Evolutionary conservation across 352 stramenopile genomes (phyloP), one percentile per base, ranked within the genome.

Genomic region (Pythium myriotylum): DNA sequence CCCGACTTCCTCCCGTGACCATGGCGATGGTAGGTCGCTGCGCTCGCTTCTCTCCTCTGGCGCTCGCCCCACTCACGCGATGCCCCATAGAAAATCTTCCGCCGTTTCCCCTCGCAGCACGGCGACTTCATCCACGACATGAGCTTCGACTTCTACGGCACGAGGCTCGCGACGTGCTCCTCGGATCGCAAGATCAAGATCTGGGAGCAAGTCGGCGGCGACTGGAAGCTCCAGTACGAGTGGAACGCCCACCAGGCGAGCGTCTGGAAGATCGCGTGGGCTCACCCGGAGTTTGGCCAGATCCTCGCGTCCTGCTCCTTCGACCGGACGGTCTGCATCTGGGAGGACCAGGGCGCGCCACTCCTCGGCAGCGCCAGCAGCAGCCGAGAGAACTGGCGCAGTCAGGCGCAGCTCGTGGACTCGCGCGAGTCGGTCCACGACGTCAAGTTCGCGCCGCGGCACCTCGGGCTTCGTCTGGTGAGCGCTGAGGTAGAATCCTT

Each of bases 231-330:
- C 32, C 73, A 91, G 65, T 84, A 92, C 61, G 93, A 98, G 79
- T 92, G 86, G 88, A 95, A 86, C 55, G 84, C 85, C 43, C 84
- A 95, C 52, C 86, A 96, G 65, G 93, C 89, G 10, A 90, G 89
- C 24, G 93, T 99, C 8, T 97, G 87, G 77, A 96, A 96, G 65
- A 72, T 99, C 43, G 88, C 82, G 48, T 99, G 95, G 95, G 92
- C 90, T 0, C 94, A 99, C 68, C 94, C 96, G 0, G 94, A 98
- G 77, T 99, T 98, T 73, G 95, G 96, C 48, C 90, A 98, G 79
- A 90, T 98, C 61, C 58, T 99, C 42, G 96, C 95, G 49, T 98
- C 92, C 7, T 98, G 90, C 72, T 89, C 91, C 40, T 95, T 96
- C 45, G 92, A 98, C 73, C 84, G 96, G 59, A 96, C 94, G 20